phyloP scores from a whole-genome alignment of 139 green algal species.

The Chlorella sp. region DNA sequence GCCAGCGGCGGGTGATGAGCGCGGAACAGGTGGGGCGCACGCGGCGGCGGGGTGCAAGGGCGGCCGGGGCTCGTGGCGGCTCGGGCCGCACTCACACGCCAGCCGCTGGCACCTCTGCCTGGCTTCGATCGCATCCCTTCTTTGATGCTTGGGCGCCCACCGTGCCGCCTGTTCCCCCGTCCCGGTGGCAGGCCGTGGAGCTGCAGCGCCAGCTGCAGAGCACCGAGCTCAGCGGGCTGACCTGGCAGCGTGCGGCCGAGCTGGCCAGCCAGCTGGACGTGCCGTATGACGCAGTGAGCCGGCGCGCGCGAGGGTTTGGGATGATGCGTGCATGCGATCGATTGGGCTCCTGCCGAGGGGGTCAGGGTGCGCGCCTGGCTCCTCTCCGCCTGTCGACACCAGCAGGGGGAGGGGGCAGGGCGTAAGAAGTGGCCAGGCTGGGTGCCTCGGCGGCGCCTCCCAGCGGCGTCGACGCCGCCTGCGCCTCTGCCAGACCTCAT shows the following conservation, averaged over 20 bases:
- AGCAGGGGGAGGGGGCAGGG: not conserved
- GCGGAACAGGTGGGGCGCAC: too few species aligned
- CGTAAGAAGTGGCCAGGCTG: not conserved
- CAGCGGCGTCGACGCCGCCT: not conserved
- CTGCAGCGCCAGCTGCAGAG: not conserved
- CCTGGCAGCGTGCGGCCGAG: not conserved
- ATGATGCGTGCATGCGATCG: too few species aligned
- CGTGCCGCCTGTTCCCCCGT: too few species aligned
- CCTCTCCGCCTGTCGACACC: not conserved
- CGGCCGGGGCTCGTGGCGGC: too few species aligned
- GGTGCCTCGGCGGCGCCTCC: not conserved
- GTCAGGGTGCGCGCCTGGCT: not conserved
- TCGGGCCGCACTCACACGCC: too few species aligned
- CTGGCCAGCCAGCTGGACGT: slow-evolving; percentile 5
- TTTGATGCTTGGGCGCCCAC: too few species aligned
- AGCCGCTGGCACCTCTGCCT: too few species aligned
- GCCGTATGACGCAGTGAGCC: slow-evolving; percentile 9
- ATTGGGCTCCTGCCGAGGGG: too few species aligned
- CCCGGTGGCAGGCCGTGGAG: too few species aligned
- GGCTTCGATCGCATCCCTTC: too few species aligned
- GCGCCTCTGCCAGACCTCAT: not conserved
- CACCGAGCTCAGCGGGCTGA: not conserved
- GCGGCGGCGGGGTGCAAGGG: too few species aligned
- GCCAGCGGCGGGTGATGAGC: too few species aligned
- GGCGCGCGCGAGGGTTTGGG: not conserved